Conservation (phyloP, 2,329 filamentous ascomycete genomes). For the Paecilomyces sp. region DNA sequence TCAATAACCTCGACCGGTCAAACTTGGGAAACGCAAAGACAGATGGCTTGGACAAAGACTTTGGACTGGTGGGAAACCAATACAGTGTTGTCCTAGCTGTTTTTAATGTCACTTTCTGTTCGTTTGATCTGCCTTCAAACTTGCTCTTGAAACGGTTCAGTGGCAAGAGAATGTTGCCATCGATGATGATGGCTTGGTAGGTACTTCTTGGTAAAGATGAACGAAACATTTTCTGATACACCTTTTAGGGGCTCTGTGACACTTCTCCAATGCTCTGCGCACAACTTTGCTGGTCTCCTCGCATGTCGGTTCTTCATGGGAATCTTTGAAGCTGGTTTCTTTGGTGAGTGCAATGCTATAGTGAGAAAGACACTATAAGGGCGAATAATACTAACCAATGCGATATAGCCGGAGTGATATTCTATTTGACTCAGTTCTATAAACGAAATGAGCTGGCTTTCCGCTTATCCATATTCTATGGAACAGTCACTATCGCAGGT, state of each 20-base stretch:
- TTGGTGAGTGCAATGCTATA: background rate
- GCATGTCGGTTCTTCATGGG: background rate
- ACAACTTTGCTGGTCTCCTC: background rate
- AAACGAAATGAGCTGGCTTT: slow-evolving; percentile 7
- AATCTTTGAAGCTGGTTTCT: background rate
- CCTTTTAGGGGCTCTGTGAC: background rate
- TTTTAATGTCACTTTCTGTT: slow-evolving; percentile 56
- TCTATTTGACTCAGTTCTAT: slow-evolving; percentile 10
- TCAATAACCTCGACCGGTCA: slow-evolving; percentile 39
- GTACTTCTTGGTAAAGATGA: background rate
- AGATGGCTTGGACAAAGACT: slow-evolving; percentile 33
- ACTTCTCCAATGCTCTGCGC: background rate
- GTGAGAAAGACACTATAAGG: background rate
- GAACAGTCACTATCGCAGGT: slow-evolving; percentile 5
- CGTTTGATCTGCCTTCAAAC: slow-evolving; percentile 12
- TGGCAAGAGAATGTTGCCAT: slow-evolving; percentile 4
- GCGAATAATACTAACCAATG: no score
- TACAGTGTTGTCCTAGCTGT: slow-evolving; percentile 59
- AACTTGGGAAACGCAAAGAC: slow-evolving; percentile 28
- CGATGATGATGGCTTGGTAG: background rate
- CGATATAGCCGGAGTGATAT: slow-evolving; percentile 6
- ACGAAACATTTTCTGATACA: background rate
- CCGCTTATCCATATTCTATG: slow-evolving; percentile 2
- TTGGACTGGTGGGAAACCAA: slow-evolving; percentile 51
- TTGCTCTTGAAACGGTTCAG: slow-evolving; percentile 9